phyloP scores from a whole-genome alignment of 768 basidiomycete species.

The Rhodotorula sphaerocarpa region DNA sequence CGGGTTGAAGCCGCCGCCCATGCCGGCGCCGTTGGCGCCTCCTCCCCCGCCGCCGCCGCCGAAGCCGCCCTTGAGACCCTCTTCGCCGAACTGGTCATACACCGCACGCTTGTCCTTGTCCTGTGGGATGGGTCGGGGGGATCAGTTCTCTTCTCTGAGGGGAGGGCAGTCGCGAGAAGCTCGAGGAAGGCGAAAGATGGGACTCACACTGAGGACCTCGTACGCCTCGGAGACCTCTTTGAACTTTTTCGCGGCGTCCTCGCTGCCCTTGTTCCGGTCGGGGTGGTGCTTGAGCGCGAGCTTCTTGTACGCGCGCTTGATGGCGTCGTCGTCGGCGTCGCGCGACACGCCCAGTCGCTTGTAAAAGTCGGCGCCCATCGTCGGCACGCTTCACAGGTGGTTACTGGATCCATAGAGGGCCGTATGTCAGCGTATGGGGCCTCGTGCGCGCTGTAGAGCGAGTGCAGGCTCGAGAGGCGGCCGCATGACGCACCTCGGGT shows the following conservation, averaged over 20 bases:
- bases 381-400: constrained; percentile 25
- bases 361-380: constrained; percentile 85
- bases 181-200: not conserved
- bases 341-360: constrained; percentile 65
- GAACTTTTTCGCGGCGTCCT: constrained; percentile 78
- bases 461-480: too few relatives aligned
- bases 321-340: constrained; percentile 64
- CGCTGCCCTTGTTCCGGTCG: constrained; percentile 70
- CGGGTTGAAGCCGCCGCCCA: constrained; percentile 29
- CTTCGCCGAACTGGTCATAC: constrained; percentile 71
- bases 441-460: too few relatives aligned
- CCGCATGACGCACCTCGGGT: too few relatives aligned
- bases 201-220: constrained; percentile 59
- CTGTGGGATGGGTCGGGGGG: not conserved
- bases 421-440: too few relatives aligned
- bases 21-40: constrained; percentile 26
- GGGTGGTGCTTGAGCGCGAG: constrained; percentile 81
- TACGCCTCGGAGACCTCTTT: constrained; percentile 93
- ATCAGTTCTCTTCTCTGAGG: too few relatives aligned
- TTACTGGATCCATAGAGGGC: too few relatives aligned
- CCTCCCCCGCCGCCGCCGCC: constrained; percentile 49
- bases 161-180: too few relatives aligned
- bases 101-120: constrained; percentile 43
- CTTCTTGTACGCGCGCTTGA: constrained; percentile 93
- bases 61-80: constrained; percentile 68